Base-by-base conservation (phyloP, 139 green algal species). In the Tetratostichococcus sp. region DNA sequence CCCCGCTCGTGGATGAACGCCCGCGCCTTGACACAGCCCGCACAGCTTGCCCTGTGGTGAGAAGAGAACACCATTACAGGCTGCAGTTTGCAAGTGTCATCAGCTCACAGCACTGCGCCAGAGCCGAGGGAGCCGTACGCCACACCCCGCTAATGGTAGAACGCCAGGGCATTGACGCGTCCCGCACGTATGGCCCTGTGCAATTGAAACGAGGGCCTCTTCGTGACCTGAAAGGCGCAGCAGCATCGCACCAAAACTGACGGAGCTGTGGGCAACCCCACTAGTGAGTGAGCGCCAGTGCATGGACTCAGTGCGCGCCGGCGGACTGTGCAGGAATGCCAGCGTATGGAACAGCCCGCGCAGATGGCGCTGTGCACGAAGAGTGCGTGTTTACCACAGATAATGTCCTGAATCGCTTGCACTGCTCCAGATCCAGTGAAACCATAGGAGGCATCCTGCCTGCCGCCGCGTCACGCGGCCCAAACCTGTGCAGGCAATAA, bases 281-380 rank as follows among this genome's bases (percentile, higher is more conserved):
- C 0, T 72, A 72, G 70, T 93, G 90, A 65, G 80, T 87, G 70
- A 81, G 89, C 0, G 80, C 77, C 71, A 95, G 72, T 0, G 91
- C 89, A 1, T 65, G 11, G 57, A 94, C 50, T 5, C 86, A 62
- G 6, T 80, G 81, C 3, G 42, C 30, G 1, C 75, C 70, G 5
- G n/a, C n/a, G n/a, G n/a, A n/a, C n/a, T n/a, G n/a, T n/a, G n/a
- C n/a, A n/a, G n/a, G n/a, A n/a, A n/a, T n/a, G n/a, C n/a, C n/a
- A n/a, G n/a, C n/a, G n/a, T n/a, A n/a, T n/a, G n/a, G 76, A 35
- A 95, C 72, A 11, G 81, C 87, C 14, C 88, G 72, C 80, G 43
- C 84, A 84, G 21, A 95, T 75, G 0, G 87, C 87, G 30, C 89
- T 89, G 79, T 95, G 91, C 65, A 87, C 83, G 23, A 93, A 86